These are phyloP conservation scores for Suillus cothurnatus DNA, from an alignment of 768 basidiomycete genomes.

Conservation along the genomic window DNA sequence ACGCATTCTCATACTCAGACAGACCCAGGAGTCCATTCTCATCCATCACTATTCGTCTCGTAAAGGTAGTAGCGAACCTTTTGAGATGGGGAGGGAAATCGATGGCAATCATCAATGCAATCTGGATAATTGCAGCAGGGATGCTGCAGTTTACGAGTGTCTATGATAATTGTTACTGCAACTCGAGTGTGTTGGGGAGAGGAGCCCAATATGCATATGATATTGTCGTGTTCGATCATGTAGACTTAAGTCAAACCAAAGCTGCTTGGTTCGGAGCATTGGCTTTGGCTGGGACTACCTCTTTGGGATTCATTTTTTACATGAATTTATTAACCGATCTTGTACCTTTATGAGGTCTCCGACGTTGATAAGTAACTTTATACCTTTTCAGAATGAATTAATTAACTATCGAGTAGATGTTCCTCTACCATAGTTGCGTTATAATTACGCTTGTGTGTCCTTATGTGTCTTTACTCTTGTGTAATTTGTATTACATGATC, in stretches of 20 bases:
- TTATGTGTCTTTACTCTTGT: not conserved
- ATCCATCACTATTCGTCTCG: not conserved
- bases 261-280: conserved; percentile 43
- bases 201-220: conserved; percentile 25
- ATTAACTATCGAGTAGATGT: not conserved
- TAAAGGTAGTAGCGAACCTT: conserved; percentile 7
- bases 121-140: conserved; percentile 22
- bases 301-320: not conserved
- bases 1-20: conserved; percentile 6
- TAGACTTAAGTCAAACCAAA: conserved; percentile 30
- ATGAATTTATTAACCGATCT: conserved; percentile 4
- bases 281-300: conserved; percentile 17
- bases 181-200: conserved; percentile 22
- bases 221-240: conserved; percentile 21
- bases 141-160: conserved; percentile 27
- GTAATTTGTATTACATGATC: not conserved
- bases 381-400: not conserved
- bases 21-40: no score
- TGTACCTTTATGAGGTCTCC: not conserved
- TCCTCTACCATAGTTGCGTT: not conserved
- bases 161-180: conserved; percentile 28
- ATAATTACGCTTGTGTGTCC: not conserved
- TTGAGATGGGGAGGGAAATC: conserved; percentile 22
- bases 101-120: conserved; percentile 23
- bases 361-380: not conserved